Conservation (phyloP, 192 early-diverging fungal genomes). For the Podila verticillata region DNA sequence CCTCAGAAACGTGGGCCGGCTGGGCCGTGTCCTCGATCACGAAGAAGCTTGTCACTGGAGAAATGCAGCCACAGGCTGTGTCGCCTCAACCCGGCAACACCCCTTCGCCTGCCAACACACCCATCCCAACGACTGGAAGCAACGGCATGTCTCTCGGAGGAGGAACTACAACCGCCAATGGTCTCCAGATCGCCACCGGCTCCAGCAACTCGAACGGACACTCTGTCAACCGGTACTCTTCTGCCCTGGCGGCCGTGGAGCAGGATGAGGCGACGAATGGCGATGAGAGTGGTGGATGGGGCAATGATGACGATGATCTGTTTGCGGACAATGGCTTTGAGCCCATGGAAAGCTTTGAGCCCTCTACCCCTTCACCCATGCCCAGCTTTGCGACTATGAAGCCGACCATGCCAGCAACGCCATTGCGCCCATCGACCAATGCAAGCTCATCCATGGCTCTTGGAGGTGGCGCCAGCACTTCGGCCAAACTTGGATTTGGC, state of each 20-base stretch:
- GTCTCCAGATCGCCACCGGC: conserved; percentile 27
- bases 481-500: conserved; percentile 33
- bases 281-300: conserved; percentile 39
- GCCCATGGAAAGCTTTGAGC: conserved; percentile 30
- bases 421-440: conserved; percentile 10
- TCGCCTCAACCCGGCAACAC: conserved; percentile 1
- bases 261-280: conserved; percentile 20
- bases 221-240: conserved; percentile 40
- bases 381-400: conserved; percentile 24
- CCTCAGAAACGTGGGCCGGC: conserved; percentile 79
- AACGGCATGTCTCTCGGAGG: conserved; percentile 27
- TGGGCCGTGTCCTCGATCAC: conserved; percentile 90
- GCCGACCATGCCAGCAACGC: background rate
- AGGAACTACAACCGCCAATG: conserved; percentile 1
- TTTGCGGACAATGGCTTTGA: conserved; percentile 50
- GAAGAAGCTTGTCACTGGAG: conserved; percentile 55
- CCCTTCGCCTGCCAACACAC: conserved; percentile 13
- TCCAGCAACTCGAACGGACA: conserved; percentile 11
- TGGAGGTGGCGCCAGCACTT: conserved; percentile 11
- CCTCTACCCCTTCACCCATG: conserved; percentile 24
- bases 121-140: conserved; percentile 25
- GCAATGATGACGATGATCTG: conserved; percentile 52
- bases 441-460: conserved; percentile 42
- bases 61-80: conserved; percentile 19
- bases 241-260: conserved; percentile 47